Evolutionary conservation across 805 yeast genomes (phyloP), one percentile per base, ranked within the genome.

Genomic region (Nakazawaea molendinolei): DNA sequence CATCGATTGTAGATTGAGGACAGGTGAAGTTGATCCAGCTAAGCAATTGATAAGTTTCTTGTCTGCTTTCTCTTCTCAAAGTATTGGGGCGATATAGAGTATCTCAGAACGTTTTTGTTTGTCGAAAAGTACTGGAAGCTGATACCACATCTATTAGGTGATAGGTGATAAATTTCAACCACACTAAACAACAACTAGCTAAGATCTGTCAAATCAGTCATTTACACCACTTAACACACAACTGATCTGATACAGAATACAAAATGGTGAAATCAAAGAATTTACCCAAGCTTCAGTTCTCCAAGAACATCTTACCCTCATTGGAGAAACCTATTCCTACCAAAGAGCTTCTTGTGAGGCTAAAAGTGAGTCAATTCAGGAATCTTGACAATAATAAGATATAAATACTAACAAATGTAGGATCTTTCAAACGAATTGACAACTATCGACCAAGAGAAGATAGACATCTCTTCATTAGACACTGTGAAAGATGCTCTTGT

Each of bases 351-450:
- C 50, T 81, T 8, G 53, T 56, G 10, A 61, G 92, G 32, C 58
- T 85, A 14, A 74, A 71, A 46, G 57, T 60, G 40, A 10, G 62
- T 48, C 2, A 28, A 4, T 6, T 18, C 9, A 5, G 17, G 32
- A 14, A 14, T 17, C 22, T 17, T 16, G 10, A 29, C 6, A 26
- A 14, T 21, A 22, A 13, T 23, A 14, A n/a, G 23, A 15, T 13
- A 19, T 16, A 12, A n/a, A 7, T 19, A 27, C 33, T 19, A 22
- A 28, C 34, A 20, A 10, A 15, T 8, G 3, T 33, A 65, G 70
- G 44, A 55, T 1, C 65, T 86, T 14, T 75, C 76, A 34, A 76
- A 75, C 31, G 86, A 83, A 50, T 66, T 87, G 8, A 62, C 83
- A 1, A 53, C 69, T 2, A 49, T 79, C 9, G 80, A 79, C 34